Percentiles rank a stretch among this genome's conserved stretches.
Conservation (phyloP, 1,284 basidiomycete species). For the Ceratobasidium sp. region DNA sequence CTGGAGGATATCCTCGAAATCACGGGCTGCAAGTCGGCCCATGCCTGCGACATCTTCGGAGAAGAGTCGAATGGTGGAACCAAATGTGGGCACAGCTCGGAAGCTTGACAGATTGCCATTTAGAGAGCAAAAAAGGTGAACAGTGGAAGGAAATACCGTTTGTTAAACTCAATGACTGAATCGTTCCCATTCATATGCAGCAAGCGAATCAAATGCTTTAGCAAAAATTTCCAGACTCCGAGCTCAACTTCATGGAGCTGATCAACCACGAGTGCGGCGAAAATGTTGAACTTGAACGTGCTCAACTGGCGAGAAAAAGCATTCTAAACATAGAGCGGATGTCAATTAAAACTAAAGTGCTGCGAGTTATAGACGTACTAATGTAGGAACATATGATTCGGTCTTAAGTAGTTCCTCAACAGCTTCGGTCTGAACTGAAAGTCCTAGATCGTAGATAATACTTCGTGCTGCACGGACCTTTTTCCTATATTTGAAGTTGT, state of each 20-base stretch:
- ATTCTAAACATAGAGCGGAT: slow-evolving; percentile 43
- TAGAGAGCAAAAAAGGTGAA: background rate
- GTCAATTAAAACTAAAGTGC: background rate
- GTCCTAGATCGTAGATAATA: slow-evolving; percentile 23
- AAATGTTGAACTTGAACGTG: slow-evolving; percentile 47
- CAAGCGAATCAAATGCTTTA: slow-evolving; percentile 54
- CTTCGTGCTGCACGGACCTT: slow-evolving; percentile 9
- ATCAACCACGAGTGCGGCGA: slow-evolving; percentile 46
- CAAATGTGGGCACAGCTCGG: slow-evolving; percentile 49
- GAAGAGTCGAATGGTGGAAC: slow-evolving; percentile 41
- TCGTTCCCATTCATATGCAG: slow-evolving; percentile 48
- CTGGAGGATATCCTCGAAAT: slow-evolving; percentile 51
- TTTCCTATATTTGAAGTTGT: background rate
- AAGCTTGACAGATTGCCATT: slow-evolving; percentile 49
- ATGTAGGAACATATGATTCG: slow-evolving; percentile 41
- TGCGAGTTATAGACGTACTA: slow-evolving; percentile 33
- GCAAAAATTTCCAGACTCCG: slow-evolving; percentile 52
- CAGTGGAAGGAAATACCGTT: slow-evolving; percentile 22
- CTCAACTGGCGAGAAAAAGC: slow-evolving; percentile 46
- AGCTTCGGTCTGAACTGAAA: slow-evolving; percentile 16
- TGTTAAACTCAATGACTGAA: slow-evolving; percentile 38
- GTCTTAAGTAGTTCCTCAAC: slow-evolving; percentile 46
- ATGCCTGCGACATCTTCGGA: slow-evolving; percentile 46
- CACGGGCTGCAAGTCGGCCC: slow-evolving; percentile 47
- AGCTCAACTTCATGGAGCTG: slow-evolving; percentile 50